phyloP scores from a whole-genome alignment of 164 flowering plant species.

The Malania oleifera region DNA sequence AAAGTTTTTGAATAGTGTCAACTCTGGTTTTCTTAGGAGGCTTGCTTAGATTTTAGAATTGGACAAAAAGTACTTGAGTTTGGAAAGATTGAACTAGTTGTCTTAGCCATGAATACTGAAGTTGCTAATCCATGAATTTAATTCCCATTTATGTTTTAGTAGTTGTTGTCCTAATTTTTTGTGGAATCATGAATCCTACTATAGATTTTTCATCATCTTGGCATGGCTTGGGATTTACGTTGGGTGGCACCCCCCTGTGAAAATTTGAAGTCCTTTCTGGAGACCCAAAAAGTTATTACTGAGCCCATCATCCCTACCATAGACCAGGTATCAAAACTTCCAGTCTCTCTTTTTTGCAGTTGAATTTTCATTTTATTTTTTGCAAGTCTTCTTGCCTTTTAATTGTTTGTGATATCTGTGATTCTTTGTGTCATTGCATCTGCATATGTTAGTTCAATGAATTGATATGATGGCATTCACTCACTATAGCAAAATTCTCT shows the following conservation, averaged over 20 bases:
- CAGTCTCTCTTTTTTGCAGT: not conserved
- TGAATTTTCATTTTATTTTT: not conserved
- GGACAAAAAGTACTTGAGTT: too few species aligned
- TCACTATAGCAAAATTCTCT: not conserved
- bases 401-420: not conserved
- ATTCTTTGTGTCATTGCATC: not conserved
- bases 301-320: slow-evolving; percentile 62
- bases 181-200: slow-evolving; percentile 7
- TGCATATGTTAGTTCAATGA: not conserved
- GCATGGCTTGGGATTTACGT: slow-evolving; percentile 78
- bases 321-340: slow-evolving; percentile 48
- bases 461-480: not conserved
- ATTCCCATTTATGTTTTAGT: not conserved
- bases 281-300: slow-evolving; percentile 28
- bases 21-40: too few species aligned
- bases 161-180: not conserved
- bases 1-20: too few species aligned
- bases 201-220: slow-evolving; percentile 87
- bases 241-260: slow-evolving; percentile 42
- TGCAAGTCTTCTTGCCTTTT: not conserved
- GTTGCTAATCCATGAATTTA: too few species aligned
- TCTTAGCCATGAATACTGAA: too few species aligned
- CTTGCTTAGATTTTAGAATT: too few species aligned
- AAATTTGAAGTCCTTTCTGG: slow-evolving; percentile 13
- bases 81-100: too few species aligned